A percentile compares a stretch with the other conserved stretches of the same genome.
These are phyloP conservation scores for Dissophora ornata DNA, from an alignment of 192 early-diverging fungal genomes.

Conservation along the genomic window DNA sequence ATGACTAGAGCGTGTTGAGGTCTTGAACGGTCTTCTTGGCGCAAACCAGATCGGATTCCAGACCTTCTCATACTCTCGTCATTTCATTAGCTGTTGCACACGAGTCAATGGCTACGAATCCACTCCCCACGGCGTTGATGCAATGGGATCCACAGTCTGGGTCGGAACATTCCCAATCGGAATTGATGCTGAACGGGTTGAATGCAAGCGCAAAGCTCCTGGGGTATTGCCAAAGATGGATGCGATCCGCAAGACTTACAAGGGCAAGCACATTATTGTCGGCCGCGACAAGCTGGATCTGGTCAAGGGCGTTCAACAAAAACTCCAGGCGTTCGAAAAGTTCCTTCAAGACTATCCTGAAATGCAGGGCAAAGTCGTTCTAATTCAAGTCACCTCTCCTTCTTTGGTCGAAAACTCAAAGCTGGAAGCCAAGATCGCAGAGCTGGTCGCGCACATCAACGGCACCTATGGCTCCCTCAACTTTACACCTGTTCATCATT, in stretches of 20 bases:
- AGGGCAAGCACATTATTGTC: slow-evolving; percentile 92
- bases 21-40: slow-evolving; percentile 89
- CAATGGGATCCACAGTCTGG: slow-evolving; percentile 77
- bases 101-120: slow-evolving; percentile 94
- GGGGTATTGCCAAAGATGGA: slow-evolving; percentile 83
- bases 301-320: slow-evolving; percentile 94
- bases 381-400: slow-evolving; percentile 97
- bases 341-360: slow-evolving; percentile 92
- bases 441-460: slow-evolving; percentile 94
- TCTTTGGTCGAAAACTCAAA: slow-evolving; percentile 73
- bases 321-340: slow-evolving; percentile 93
- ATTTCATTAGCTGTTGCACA: slow-evolving; percentile 94
- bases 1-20: slow-evolving; percentile 75
- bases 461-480: slow-evolving; percentile 94
- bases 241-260: slow-evolving; percentile 83
- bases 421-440: slow-evolving; percentile 87
- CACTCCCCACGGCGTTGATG: slow-evolving; percentile 92
- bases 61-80: slow-evolving; percentile 94
- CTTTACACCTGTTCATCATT: slow-evolving; percentile 93
- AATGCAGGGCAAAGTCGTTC: slow-evolving; percentile 83
- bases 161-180: slow-evolving; percentile 97
- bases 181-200: slow-evolving; percentile 87
- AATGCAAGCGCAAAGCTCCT: slow-evolving; percentile 68
- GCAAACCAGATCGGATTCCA: slow-evolving; percentile 96
- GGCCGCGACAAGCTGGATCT: slow-evolving; percentile 96